Evolutionary conservation across 352 stramenopile species (phyloP).

Genomic region (Phytophthora melonis): DNA sequence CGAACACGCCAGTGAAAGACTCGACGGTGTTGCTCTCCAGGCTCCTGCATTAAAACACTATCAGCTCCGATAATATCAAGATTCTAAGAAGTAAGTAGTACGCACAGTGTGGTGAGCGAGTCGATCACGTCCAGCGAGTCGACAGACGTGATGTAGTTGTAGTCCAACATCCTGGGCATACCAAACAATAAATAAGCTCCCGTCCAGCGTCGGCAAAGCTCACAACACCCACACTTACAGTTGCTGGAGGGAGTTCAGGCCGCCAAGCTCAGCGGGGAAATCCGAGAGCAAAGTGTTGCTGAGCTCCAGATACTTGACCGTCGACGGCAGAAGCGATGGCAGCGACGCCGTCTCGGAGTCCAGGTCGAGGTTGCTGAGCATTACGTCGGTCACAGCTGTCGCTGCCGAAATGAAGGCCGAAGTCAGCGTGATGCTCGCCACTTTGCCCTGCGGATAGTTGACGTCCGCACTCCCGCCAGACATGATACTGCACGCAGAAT

Average conservation of each 20-base stretch:
- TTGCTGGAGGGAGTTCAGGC: conserved; percentile 23
- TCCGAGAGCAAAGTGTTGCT: conserved; percentile 32
- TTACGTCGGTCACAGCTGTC: conserved; percentile 32
- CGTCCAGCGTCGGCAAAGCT: no score
- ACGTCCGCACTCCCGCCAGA: conserved; percentile 28
- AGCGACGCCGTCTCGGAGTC: conserved; percentile 16
- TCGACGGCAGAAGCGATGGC: conserved; percentile 26
- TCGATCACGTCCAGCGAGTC: conserved; percentile 31
- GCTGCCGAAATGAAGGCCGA: conserved; percentile 29
- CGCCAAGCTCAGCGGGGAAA: conserved; percentile 34
- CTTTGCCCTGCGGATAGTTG: conserved; percentile 46
- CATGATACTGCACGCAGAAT: conserved; percentile 27
- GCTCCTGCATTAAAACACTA: conserved; percentile 24
- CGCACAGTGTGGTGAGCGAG: conserved; percentile 34
- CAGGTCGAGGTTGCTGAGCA: conserved; percentile 42
- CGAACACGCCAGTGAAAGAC: conserved; percentile 60
- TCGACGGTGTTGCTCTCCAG: conserved; percentile 70
- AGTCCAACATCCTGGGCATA: conserved; percentile 33
- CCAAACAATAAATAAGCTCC: not conserved
- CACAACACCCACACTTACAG: conserved; percentile 22
- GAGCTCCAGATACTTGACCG: conserved; percentile 33
- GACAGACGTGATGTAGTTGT: conserved; percentile 44
- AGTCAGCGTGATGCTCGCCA: conserved; percentile 37
- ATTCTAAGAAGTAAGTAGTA: not conserved
- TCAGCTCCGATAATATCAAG: no score